Evolutionary conservation across 257 asterid genomes (phyloP).

Genomic region (Nemophila menziesii): DNA sequence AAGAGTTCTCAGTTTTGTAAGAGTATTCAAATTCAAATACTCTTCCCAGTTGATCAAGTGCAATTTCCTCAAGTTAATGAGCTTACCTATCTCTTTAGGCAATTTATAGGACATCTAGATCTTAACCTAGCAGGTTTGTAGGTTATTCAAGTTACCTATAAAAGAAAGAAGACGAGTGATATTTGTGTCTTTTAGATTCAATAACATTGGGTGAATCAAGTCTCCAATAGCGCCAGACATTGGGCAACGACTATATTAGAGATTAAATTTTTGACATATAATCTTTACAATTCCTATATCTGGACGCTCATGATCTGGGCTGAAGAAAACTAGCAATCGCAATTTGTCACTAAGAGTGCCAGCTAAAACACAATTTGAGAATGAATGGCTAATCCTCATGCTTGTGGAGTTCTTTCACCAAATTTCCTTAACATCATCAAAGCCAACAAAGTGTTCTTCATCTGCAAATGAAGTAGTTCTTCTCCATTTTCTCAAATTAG

Average conservation of each 20-base stretch:
- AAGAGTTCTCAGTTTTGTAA: slow-evolving; percentile 3
- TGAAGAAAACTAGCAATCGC: not conserved
- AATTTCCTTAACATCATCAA: not conserved
- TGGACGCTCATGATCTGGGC: not conserved
- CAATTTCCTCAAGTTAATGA: slow-evolving; percentile 6
- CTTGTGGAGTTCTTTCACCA: slow-evolving; percentile 2
- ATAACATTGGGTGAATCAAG: too few species aligned
- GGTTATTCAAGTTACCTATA: too few species aligned
- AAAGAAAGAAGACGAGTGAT: too few species aligned
- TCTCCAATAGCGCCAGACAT: accelerated
- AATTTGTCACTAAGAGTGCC: not conserved
- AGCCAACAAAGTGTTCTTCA: too few species aligned
- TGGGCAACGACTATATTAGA: slow-evolving; percentile 3
- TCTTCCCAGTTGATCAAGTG: not conserved
- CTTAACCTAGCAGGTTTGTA: too few species aligned
- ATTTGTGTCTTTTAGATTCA: too few species aligned
- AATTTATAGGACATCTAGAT: too few species aligned
- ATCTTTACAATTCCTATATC: not conserved
- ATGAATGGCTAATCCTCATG: slow-evolving; percentile 4
- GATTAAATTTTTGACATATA: not conserved
- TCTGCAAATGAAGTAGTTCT: slow-evolving; percentile 6
- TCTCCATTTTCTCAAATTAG: not conserved
- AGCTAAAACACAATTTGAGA: not conserved
- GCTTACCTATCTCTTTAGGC: too few species aligned
- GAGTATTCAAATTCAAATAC: not conserved